Evolutionary conservation across 768 basidiomycete genomes (phyloP).

Genomic region (Mycena chlorophos): DNA sequence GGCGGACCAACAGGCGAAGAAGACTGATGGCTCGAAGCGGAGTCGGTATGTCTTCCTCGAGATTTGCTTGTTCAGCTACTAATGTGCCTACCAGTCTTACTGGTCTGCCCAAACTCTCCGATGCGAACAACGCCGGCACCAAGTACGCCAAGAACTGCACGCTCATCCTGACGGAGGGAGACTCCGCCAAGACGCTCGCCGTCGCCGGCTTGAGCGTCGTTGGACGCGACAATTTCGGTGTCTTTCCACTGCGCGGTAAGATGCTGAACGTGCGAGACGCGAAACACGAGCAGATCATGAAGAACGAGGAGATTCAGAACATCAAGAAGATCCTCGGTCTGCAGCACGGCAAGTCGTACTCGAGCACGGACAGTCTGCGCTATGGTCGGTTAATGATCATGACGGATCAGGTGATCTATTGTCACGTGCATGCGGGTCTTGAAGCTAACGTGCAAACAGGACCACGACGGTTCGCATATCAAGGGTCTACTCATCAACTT

Average conservation of each 20-base stretch:
- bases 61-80: background rate
- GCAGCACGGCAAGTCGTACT: conserved; percentile 91
- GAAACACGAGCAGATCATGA: conserved; percentile 93
- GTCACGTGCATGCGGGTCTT: background rate
- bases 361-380: conserved; percentile 62
- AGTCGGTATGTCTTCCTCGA: conserved; percentile 57
- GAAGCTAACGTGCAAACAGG: conserved; percentile 46
- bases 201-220: conserved; percentile 93
- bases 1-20: conserved; percentile 94
- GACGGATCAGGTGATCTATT: conserved; percentile 87
- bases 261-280: conserved; percentile 97
- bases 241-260: conserved; percentile 97
- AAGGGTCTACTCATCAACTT: conserved; percentile 99
- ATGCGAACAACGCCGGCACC: conserved; percentile 96
- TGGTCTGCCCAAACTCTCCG: conserved; percentile 90
- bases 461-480: conserved; percentile 99
- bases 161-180: conserved; percentile 97
- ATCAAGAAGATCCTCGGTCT: conserved; percentile 98
- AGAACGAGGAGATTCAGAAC: conserved; percentile 95
- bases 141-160: conserved; percentile 80
- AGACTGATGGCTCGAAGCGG: conserved; percentile 90
- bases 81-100: conserved; percentile 56
- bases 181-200: conserved; percentile 96
- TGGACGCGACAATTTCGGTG: conserved; percentile 95
- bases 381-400: conserved; percentile 99